Evolutionary conservation across 768 basidiomycete genomes (phyloP).

Genomic region (Lentinula lateritia): DNA sequence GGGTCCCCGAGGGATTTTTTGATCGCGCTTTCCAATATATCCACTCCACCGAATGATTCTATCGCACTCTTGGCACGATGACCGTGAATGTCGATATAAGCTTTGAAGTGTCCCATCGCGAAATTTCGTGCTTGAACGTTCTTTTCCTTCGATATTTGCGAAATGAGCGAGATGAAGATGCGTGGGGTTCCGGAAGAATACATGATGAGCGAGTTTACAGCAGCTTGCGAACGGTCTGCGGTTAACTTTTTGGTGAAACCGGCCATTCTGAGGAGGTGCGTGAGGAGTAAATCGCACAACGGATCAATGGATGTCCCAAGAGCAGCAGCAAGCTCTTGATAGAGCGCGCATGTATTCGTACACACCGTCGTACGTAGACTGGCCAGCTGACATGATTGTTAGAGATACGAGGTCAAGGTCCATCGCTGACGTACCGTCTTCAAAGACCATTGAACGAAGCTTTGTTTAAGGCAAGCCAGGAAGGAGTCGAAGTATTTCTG

Average conservation of each 20-base stretch:
- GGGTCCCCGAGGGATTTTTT: conserved; percentile 72
- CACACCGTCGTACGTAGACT: conserved; percentile 92
- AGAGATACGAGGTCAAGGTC: background rate
- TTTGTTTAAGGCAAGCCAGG: conserved; percentile 64
- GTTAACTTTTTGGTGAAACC: conserved; percentile 90
- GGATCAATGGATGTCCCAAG: conserved; percentile 72
- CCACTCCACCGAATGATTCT: conserved; percentile 63
- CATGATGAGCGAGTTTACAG: conserved; percentile 61
- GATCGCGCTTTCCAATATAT: conserved; percentile 68
- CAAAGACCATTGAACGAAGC: conserved; percentile 75
- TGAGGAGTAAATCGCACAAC: conserved; percentile 70
- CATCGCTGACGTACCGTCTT: conserved; percentile 55
- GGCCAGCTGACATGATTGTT: conserved; percentile 46
- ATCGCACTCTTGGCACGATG: conserved; percentile 55
- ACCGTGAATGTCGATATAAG: conserved; percentile 72
- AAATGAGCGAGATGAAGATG: conserved; percentile 61
- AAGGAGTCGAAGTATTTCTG: conserved; percentile 71
- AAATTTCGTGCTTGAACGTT: conserved; percentile 67
- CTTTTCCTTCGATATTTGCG: conserved; percentile 72
- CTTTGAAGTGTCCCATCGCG: conserved; percentile 64
- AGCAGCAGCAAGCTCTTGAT: conserved; percentile 63
- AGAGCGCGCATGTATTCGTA: conserved; percentile 69
- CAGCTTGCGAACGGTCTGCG: conserved; percentile 78
- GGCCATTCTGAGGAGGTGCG: conserved; percentile 80
- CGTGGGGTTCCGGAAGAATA: conserved; percentile 70